phyloP scores from a whole-genome alignment of 2,329 filamentous ascomycete genomes.

The Paecilomyces fulvus region DNA sequence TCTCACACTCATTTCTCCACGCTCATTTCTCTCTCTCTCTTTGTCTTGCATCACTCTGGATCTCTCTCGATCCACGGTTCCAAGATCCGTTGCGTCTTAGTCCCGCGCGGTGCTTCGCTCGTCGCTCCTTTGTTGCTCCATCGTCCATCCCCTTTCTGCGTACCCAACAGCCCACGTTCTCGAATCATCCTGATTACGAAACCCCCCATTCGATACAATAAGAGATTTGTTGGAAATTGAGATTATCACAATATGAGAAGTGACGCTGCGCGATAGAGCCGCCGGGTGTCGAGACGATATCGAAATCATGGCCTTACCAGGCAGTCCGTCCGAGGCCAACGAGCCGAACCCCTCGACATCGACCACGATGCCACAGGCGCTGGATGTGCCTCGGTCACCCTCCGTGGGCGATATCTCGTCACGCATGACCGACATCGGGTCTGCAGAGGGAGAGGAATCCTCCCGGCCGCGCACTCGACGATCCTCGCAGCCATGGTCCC shows the following conservation, averaged over 20 bases:
- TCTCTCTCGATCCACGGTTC: not conserved
- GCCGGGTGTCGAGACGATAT: not conserved
- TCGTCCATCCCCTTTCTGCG: not conserved
- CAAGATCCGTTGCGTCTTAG: not conserved
- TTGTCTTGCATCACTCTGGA: not conserved
- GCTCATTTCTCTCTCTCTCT: too few relatives aligned
- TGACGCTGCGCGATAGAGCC: not conserved
- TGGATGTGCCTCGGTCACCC: constrained; percentile 46
- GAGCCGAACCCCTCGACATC: constrained; percentile 23
- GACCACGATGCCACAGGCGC: constrained; percentile 29
- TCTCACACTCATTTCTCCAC: not conserved
- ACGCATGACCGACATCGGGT: constrained; percentile 57
- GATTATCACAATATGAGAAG: not conserved
- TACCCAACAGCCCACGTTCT: not conserved
- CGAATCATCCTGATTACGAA: not conserved
- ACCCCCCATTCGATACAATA: too few relatives aligned
- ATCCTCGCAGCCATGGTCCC: constrained; percentile 48
- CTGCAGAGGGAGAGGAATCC: constrained; percentile 43
- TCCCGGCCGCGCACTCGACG: constrained; percentile 29
- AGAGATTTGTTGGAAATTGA: too few relatives aligned
- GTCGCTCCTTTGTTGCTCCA: not conserved
- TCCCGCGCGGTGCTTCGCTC: not conserved
- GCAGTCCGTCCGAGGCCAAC: constrained; percentile 27
- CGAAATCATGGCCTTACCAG: constrained; percentile 14
- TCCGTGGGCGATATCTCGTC: constrained; percentile 52